Evolutionary conservation across 345 rosid genomes (phyloP).

Genomic region (Sisymbrium irio): DNA sequence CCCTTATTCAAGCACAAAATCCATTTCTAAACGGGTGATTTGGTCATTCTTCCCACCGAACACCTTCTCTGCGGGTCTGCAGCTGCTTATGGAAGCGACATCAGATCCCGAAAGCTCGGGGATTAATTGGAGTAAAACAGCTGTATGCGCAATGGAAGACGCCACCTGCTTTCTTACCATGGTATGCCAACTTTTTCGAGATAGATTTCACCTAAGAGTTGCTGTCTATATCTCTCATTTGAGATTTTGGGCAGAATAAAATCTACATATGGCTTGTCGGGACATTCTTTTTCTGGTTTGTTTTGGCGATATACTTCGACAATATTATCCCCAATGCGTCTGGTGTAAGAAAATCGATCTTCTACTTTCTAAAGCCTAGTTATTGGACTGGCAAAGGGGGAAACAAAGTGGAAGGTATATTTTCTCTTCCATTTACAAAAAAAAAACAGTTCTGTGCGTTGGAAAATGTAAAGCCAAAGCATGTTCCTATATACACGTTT

Average conservation of each 20-base stretch:
- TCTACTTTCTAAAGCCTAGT: slow-evolving; percentile 74
- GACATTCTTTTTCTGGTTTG: slow-evolving; percentile 62
- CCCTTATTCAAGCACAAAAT: slow-evolving; percentile 41
- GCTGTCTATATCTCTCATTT: slow-evolving; percentile 1
- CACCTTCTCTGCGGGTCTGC: slow-evolving; percentile 60
- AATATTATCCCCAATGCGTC: slow-evolving; percentile 79
- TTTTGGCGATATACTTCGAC: slow-evolving; percentile 77
- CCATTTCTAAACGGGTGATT: slow-evolving; percentile 34
- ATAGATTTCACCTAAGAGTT: slow-evolving; percentile 6
- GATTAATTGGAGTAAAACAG: slow-evolving; percentile 69
- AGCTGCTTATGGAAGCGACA: slow-evolving; percentile 51
- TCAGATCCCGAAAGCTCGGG: slow-evolving; percentile 52
- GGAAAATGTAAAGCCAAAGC: neutral
- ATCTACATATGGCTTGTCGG: slow-evolving; percentile 63
- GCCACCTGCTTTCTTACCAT: slow-evolving; percentile 58
- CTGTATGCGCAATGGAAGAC: slow-evolving; percentile 43
- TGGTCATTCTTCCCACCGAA: slow-evolving; percentile 92
- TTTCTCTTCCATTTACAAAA: slow-evolving; percentile 8
- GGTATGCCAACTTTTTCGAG: slow-evolving; percentile 41
- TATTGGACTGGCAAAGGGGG: slow-evolving; percentile 92
- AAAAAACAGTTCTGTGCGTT: neutral
- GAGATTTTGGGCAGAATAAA: slow-evolving; percentile 56
- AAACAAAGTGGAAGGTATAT: slow-evolving; percentile 61
- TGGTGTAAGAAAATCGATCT: slow-evolving; percentile 66
- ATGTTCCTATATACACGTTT: slow-evolving; percentile 10